Evolutionary conservation across 352 stramenopile species (phyloP).

Genomic region (Aphanomyces astaci): DNA sequence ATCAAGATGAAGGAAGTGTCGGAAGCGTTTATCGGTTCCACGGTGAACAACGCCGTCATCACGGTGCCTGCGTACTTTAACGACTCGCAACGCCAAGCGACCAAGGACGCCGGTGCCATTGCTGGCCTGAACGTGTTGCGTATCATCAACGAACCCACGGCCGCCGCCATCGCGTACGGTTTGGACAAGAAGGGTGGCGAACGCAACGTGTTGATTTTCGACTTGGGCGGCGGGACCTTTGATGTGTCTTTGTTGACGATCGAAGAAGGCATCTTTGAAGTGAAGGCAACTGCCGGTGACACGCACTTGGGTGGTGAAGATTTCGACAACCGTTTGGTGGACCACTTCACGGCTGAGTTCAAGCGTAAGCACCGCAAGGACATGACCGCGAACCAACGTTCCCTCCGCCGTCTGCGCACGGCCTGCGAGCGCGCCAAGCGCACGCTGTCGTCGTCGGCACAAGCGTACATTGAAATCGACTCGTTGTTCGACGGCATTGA

Average conservation of each 20-base stretch:
- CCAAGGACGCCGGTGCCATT: conserved; percentile 89
- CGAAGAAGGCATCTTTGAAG: conserved; percentile 91
- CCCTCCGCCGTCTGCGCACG: conserved; percentile 82
- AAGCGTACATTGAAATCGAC: conserved; percentile 89
- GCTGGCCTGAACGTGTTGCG: conserved; percentile 89
- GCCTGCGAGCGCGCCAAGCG: conserved; percentile 90
- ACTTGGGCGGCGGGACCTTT: conserved; percentile 86
- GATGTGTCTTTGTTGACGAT: conserved; percentile 88
- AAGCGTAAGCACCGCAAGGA: conserved; percentile 82
- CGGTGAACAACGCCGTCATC: conserved; percentile 74
- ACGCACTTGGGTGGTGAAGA: conserved; percentile 86
- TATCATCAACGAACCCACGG: conserved; percentile 96
- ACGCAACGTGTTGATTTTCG: conserved; percentile 90
- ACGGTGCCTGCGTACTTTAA: conserved; percentile 96
- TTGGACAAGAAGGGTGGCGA: conserved; percentile 86
- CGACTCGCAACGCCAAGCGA: conserved; percentile 91
- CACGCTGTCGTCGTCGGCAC: conserved; percentile 76
- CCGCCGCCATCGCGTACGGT: conserved; percentile 86
- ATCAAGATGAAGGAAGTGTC: conserved; percentile 77
- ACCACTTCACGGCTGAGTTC: conserved; percentile 86
- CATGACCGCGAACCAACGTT: conserved; percentile 64
- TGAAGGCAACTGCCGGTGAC: conserved; percentile 89
- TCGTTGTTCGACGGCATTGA: conserved; percentile 90
- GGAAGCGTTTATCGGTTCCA: conserved; percentile 68
- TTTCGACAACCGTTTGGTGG: conserved; percentile 88